Evolutionary conservation across 2,329 filamentous ascomycete genomes (phyloP).

Genomic region (Nemania abortiva): DNA sequence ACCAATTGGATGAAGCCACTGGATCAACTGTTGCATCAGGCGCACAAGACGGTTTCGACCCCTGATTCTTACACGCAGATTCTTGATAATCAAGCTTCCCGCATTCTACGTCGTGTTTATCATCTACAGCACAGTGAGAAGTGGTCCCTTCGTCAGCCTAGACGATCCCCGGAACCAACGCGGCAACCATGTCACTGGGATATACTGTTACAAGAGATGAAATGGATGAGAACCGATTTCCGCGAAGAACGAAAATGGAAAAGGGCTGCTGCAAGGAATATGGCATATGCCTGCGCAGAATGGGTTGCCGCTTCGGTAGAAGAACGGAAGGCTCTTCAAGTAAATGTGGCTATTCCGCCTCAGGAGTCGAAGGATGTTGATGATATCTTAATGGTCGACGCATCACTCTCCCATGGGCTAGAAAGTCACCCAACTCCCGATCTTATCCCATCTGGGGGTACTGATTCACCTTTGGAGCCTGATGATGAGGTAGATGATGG

Average conservation of each 20-base stretch:
- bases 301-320: conserved; percentile 77
- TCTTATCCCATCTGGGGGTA: conserved; percentile 72
- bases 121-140: conserved; percentile 90
- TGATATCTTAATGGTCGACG: conserved; percentile 53
- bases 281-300: conserved; percentile 86
- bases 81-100: conserved; percentile 87
- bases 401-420: conserved; percentile 47
- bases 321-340: conserved; percentile 75
- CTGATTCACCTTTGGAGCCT: conserved; percentile 65
- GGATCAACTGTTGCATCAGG: conserved; percentile 80
- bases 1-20: conserved; percentile 72
- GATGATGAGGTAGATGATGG: conserved; percentile 54
- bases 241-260: conserved; percentile 96
- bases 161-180: conserved; percentile 83
- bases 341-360: conserved; percentile 67
- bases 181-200: conserved; percentile 86
- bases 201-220: conserved; percentile 88
- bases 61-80: conserved; percentile 85
- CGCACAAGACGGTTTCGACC: conserved; percentile 91
- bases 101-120: conserved; percentile 87
- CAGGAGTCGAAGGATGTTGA: conserved; percentile 51
- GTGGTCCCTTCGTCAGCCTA: conserved; percentile 91
- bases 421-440: conserved; percentile 73
- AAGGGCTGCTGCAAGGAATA: conserved; percentile 79
- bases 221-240: conserved; percentile 98